Conservation (phyloP, 1,284 basidiomycete species). For the Naganishia sp. region DNA sequence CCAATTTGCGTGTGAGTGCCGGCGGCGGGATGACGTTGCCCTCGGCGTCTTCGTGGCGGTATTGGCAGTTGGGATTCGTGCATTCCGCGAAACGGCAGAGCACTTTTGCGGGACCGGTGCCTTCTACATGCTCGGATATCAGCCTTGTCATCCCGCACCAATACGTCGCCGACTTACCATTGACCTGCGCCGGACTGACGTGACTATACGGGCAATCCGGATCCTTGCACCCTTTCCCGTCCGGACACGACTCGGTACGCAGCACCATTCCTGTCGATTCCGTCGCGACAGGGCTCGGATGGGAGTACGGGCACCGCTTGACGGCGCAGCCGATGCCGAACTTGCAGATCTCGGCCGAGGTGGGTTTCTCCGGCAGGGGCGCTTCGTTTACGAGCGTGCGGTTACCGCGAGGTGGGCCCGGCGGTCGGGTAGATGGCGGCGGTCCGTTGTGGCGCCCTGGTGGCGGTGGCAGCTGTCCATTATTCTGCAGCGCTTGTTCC, state of each 20-base stretch:
- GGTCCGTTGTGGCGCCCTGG: constrained; percentile 31
- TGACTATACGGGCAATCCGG: constrained; percentile 86
- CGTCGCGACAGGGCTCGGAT: constrained; percentile 88
- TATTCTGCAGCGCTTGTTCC: constrained; percentile 34
- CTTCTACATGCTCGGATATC: neutral
- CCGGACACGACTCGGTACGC: constrained; percentile 78
- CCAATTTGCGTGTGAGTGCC: constrained; percentile 40
- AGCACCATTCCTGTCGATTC: constrained; percentile 83
- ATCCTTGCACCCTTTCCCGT: constrained; percentile 81
- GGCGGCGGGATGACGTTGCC: constrained; percentile 53
- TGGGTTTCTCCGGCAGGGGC: constrained; percentile 46
- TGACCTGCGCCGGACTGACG: constrained; percentile 76
- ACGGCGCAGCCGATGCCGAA: constrained; percentile 85
- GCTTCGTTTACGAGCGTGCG: constrained; percentile 39
- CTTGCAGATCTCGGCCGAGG: constrained; percentile 70
- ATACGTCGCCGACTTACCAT: constrained; percentile 47
- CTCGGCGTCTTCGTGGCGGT: constrained; percentile 51
- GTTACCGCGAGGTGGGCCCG: constrained; percentile 44
- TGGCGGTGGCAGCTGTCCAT: constrained; percentile 5
- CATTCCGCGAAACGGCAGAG: constrained; percentile 54
- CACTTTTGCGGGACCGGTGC: constrained; percentile 45
- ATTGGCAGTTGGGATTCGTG: constrained; percentile 53
- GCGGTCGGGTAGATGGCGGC: constrained; percentile 32
- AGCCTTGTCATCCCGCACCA: neutral
- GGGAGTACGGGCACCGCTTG: constrained; percentile 78